Evolutionary conservation across 208 protist species (phyloP), one percentile per base, ranked within the genome.

Genomic region (Crithidia bombi): DNA sequence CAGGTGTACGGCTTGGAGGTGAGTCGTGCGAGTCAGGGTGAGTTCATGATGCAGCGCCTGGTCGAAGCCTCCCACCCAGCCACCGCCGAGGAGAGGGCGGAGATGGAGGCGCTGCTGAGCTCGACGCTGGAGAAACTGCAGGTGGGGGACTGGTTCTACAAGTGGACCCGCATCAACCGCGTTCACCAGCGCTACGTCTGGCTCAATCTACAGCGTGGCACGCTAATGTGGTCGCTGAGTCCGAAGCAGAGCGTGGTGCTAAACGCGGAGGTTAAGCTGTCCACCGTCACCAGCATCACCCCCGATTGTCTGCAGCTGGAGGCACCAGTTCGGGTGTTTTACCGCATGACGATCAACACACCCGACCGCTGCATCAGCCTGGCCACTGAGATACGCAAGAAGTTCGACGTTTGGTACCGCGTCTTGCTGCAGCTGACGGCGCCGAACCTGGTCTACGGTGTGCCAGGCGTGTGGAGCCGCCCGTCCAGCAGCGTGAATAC

Each of bases 381-480:
- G 44, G 85, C 82, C 15, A 95, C 86, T 6, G 87, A 95, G 75
- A 56, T 86, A 33, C 74, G 79, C 3, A 81, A 86, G 4, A 92
- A 92, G 66, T 95, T 93, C 66, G 84, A 95, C 65, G 38, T 90
- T 36, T 95, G 90, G 87, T 90, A 87, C 57, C 47, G 75, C 28
- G 77, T 81, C 9, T 67, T 95, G 57, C 36, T 75, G 62, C 74
- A 84, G 35, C 65, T 95, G 23, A 87, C 79, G 32, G 54, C 26
- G 28, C 66, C 75, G 21, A 86, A 86, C 54, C 28, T 70, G 33
- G 38, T 35, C 7, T 69, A 67, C 54, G 79, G 78, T 35, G 49
- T 82, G 43, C 78, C 75, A 19, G 77, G 69, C 19, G 51, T 87
- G 28, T 83, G 77, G 75, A 75, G 73, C 26, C 79, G 85, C n/a